Evolutionary conservation across 768 basidiomycete genomes (phyloP).

Genomic region (Brasilioporus rufonigricans): DNA sequence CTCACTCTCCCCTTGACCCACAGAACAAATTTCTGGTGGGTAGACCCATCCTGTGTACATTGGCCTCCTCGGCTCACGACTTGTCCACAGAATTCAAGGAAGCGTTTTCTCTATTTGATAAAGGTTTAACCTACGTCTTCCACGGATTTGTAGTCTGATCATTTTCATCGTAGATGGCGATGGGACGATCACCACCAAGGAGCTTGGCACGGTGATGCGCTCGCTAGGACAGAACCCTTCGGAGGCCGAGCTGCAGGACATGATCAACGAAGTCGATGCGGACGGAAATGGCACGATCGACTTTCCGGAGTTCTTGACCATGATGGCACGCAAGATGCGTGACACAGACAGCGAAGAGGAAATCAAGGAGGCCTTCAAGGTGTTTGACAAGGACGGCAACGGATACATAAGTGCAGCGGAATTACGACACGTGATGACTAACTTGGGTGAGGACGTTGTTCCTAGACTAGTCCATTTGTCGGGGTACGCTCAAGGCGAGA

Average conservation of each 20-base stretch:
- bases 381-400: constrained; percentile 95
- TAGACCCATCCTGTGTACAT: constrained; percentile 5
- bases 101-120: constrained; percentile 97
- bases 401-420: constrained; percentile 87
- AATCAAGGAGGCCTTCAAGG: constrained; percentile 95
- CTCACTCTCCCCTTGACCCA: background rate
- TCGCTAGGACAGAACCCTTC: constrained; percentile 92
- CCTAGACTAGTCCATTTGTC: background rate
- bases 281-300: constrained; percentile 89
- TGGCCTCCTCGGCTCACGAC: constrained; percentile 4
- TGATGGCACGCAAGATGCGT: constrained; percentile 88
- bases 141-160: background rate
- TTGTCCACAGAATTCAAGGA: constrained; percentile 90
- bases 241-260: constrained; percentile 87
- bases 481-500: constrained; percentile 2
- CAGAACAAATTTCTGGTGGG: constrained; percentile 91
- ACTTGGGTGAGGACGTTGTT: constrained; percentile 55
- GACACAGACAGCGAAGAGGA: constrained; percentile 93
- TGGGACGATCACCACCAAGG: constrained; percentile 88
- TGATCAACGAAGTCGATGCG: constrained; percentile 94
- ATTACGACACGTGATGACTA: constrained; percentile 89
- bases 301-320: constrained; percentile 77
- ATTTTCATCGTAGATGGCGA: constrained; percentile 63
- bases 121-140: constrained; percentile 51
- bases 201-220: constrained; percentile 93